Conservation (phyloP, 306 rosid species). For the Luffa acutangula region DNA sequence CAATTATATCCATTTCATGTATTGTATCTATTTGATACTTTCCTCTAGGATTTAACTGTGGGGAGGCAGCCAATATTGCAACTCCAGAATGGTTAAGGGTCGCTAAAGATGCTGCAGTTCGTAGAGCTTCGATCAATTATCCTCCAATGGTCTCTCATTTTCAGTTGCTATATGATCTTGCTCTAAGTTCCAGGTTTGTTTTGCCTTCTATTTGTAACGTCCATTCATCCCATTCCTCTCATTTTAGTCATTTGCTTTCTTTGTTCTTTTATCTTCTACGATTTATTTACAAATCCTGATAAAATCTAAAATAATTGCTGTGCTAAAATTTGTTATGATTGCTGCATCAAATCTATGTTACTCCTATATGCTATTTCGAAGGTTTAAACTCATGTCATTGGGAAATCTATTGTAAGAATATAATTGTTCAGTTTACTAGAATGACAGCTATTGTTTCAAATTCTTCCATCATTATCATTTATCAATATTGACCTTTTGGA, state of each 20-base stretch:
- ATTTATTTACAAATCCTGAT: background rate
- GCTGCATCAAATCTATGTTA: background rate
- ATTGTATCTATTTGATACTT: constrained; percentile 7
- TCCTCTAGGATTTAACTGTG: constrained; percentile 82
- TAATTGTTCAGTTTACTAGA: background rate
- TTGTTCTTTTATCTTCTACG: background rate
- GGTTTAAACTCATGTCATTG: background rate
- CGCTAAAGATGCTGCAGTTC: constrained; percentile 96
- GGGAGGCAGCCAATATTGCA: constrained; percentile 97
- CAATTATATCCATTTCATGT: constrained; percentile 17
- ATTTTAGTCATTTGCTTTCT: background rate
- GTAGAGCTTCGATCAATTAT: constrained; percentile 92
- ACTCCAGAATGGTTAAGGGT: constrained; percentile 98
- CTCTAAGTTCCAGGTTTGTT: constrained; percentile 85
- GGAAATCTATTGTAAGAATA: background rate
- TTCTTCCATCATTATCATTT: background rate
- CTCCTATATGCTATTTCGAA: background rate
- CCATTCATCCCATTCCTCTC: constrained; percentile 8
- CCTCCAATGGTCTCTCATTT: constrained; percentile 99
- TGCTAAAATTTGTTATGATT: background rate
- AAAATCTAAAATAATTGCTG: background rate
- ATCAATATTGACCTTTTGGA: background rate
- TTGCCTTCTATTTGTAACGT: constrained; percentile 7
- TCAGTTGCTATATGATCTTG: constrained; percentile 98
- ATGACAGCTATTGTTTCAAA: background rate